Base-by-base conservation (phyloP, 2,329 filamentous ascomycete species). In the Balansia obtecta region DNA sequence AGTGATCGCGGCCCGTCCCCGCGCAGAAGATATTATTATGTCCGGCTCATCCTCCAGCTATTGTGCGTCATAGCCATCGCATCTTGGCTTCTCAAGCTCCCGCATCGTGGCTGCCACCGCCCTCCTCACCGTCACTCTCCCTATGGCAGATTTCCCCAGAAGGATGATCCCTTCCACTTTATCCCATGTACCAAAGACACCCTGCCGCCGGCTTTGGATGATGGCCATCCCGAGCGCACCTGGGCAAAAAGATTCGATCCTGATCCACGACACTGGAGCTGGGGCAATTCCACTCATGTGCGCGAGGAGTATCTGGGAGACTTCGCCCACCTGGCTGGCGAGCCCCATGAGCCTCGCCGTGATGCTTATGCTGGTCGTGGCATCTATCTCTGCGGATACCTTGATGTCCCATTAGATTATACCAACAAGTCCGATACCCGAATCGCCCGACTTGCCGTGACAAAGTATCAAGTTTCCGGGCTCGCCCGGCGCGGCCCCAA, bases 371-470 rank as follows among this genome's bases (percentile, higher is more conserved):
- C 59, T 1, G 68, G 63, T 10, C 67, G 69, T 10, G 71, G 71
- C 9, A 68, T 75, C 50, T 75, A 68, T 54, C 62, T 75, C 7
- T 75, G 72, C 50, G 72, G 71, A 13, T 75, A 70, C 51, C 61
- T 74, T 9, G 70, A 74, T 27, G 70, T 72, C 4, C 72, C 72
- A 1, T 63, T 74, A 4, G 71, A 75, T 58, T 73, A 73, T 56
- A 69, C 65, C 45, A 74, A 74, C 57, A 46, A 60, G 22, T 66
- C 69, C 1, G 71, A 74, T 45, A 10, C 46, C 1, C 70, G 72
- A 41, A 71, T 74, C 48, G 61, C 59, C 22, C 70, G 73, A 4
- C 65, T 75, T 3, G 71, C 73, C n/a, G 65, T 76, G 38, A 73
- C 70, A 34, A 75, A 73, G 55, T 71, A 66, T 50, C 73, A 75